phyloP scores from a whole-genome alignment of 2,329 filamentous ascomycete species.

The Colletotrichum theobromicola region DNA sequence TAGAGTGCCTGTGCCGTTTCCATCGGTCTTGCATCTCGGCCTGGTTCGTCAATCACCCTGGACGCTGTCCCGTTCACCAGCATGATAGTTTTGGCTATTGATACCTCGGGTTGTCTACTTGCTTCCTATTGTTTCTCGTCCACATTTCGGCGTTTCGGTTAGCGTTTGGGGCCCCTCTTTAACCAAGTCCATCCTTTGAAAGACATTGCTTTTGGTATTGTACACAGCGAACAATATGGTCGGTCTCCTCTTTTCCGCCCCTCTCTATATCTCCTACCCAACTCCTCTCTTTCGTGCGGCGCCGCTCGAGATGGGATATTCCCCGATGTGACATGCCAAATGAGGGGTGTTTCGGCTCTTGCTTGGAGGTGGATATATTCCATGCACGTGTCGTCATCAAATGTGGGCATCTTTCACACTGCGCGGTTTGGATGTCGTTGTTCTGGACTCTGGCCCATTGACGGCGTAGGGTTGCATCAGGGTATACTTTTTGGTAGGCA shows the following conservation, averaged over 20 bases:
- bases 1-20: slow-evolving; percentile 72
- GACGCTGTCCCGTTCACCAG: slow-evolving; percentile 70
- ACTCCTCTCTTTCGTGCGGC: not conserved
- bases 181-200: slow-evolving; percentile 9
- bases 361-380: not conserved
- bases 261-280: not conserved
- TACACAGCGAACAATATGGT: not conserved
- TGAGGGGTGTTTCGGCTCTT: not conserved
- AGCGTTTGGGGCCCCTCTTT: not conserved
- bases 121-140: not conserved
- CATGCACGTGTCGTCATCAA: not conserved
- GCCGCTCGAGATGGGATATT: not conserved
- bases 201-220: not conserved
- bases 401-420: not conserved
- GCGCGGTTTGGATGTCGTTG: not conserved
- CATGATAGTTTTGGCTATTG: slow-evolving; percentile 64
- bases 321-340: not conserved
- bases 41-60: slow-evolving; percentile 68
- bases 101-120: slow-evolving; percentile 11
- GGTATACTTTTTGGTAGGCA: not conserved
- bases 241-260: not conserved
- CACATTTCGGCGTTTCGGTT: slow-evolving; percentile 16
- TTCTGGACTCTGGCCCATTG: not conserved
- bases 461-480: not conserved
- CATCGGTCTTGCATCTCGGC: slow-evolving; percentile 64